Evolutionary conservation across 1,284 basidiomycete species (phyloP).

Genomic region (Microbotryum lychnidis-dioicae): DNA sequence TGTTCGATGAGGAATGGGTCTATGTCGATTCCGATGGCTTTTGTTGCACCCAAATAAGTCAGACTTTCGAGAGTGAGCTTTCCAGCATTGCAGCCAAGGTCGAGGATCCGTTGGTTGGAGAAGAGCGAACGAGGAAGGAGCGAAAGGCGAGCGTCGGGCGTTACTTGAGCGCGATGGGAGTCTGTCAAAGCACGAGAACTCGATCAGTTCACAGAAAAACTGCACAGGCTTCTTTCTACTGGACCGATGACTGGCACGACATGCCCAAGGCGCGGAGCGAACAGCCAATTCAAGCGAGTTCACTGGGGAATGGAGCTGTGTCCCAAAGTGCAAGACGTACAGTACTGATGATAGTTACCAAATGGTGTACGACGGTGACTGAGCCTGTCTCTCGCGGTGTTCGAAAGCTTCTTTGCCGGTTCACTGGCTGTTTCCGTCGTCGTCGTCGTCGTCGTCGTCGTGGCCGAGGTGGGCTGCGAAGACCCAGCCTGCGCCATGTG

Average conservation of each 20-base stretch:
- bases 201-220: no score
- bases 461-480: no score
- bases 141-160: conserved; percentile 12
- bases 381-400: background rate
- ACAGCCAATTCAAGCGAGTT: no score
- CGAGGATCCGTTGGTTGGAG: conserved; percentile 12
- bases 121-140: conserved; percentile 20
- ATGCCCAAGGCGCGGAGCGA: no score
- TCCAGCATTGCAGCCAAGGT: conserved; percentile 31
- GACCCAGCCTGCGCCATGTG: no score
- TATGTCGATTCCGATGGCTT: conserved; percentile 23
- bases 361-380: background rate
- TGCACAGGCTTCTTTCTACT: no score
- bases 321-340: no score
- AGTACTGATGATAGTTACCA: conserved; percentile 28
- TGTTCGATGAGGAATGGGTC: conserved; percentile 23
- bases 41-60: conserved; percentile 1
- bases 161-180: conserved; percentile 9
- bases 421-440: no score
- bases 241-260: no score
- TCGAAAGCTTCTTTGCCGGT: no score
- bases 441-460: no score
- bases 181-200: background rate
- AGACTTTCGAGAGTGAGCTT: conserved; percentile 26
- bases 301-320: no score